Percentiles rank a stretch among this genome's conserved stretches.
These are phyloP conservation scores for Lactarius quietus DNA, from an alignment of 768 basidiomycete species.

Conservation along the genomic window DNA sequence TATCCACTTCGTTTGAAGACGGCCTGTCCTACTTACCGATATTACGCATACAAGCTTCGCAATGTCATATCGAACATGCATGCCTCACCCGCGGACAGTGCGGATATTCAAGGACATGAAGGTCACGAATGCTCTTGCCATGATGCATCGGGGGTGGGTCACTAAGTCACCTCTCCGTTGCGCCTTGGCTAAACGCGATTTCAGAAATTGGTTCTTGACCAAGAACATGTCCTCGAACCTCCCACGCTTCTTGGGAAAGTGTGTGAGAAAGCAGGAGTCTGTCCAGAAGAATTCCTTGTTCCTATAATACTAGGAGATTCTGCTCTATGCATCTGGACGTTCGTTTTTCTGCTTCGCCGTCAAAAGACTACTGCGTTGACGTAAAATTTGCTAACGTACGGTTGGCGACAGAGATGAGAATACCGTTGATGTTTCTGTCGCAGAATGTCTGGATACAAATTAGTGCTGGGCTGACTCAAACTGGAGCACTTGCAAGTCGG, in stretches of 20 bases:
- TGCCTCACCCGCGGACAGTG: constrained; percentile 62
- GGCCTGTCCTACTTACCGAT: constrained; percentile 14
- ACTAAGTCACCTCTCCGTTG: neutral
- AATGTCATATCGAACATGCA: constrained; percentile 56
- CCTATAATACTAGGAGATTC: too few species aligned
- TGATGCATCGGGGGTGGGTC: constrained; percentile 72
- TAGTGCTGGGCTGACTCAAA: neutral
- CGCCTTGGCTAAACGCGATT: neutral
- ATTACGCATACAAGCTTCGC: constrained; percentile 57
- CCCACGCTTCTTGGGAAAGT: constrained; percentile 52
- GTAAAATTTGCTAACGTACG: too few species aligned
- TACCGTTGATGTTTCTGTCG: too few species aligned
- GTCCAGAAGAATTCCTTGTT: constrained; percentile 51
- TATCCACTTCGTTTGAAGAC: neutral
- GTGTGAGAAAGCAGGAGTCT: constrained; percentile 47
- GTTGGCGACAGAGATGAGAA: too few species aligned
- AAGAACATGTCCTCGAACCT: constrained; percentile 56
- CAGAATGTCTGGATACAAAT: too few species aligned
- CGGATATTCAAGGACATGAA: constrained; percentile 60
- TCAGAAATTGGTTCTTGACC: constrained; percentile 53
- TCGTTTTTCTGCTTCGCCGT: too few species aligned
- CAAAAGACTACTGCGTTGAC: too few species aligned
- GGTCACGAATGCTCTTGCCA: constrained; percentile 57
- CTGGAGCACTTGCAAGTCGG: neutral
- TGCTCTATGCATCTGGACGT: too few species aligned